Evolutionary conservation across 73 alveolate genomes (phyloP), one percentile per base, ranked within the genome.

Genomic region (Uronychia setigera): DNA sequence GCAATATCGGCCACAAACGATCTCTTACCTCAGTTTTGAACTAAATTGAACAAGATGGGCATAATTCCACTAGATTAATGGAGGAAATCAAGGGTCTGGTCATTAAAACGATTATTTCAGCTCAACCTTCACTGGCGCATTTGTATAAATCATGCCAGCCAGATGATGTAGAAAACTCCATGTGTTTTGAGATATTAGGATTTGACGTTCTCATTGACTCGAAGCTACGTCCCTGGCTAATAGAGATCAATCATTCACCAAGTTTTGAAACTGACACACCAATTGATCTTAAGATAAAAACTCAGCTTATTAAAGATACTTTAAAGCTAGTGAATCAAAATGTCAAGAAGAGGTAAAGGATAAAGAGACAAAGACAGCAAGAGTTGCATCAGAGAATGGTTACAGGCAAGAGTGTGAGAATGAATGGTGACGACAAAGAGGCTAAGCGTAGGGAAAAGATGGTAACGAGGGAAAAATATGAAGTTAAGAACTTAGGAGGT

Each of bases 181-280:
- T 94, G 97, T 94, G 97, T 77, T 94, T 94, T 90, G 97, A 96
- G 81, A 84, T 96, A 0, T 87, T 94, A 82, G 99, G 99, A 1
- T 94, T 96, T 33, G 99, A 96, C 89, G 85, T 93, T 77, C 80
- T 96, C 31, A 83, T 94, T 26, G 98, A 96, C 86, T 31, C 76
- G 58, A 81, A 94, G 60, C 86, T 86, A 58, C 95, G 92, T 89
- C 96, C 97, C 29, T 96, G 79, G 79, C 88, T 96, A 58, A 82
- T 96, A 29, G 99, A 96, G 92, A 96, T 95, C 28, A 96, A 96
- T 92, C 97, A 93, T 79, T 88, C 98, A 59, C 98, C 98, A n/a
- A 87, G 96, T 74, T 92, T 96, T 34, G 82, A 88, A 14, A 90
- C 91, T 74, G 97, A 95, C 35, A 94, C 98, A 59, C 95, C 96